phyloP scores from a whole-genome alignment of 768 basidiomycete genomes.

The Auriscalpium orientale region DNA sequence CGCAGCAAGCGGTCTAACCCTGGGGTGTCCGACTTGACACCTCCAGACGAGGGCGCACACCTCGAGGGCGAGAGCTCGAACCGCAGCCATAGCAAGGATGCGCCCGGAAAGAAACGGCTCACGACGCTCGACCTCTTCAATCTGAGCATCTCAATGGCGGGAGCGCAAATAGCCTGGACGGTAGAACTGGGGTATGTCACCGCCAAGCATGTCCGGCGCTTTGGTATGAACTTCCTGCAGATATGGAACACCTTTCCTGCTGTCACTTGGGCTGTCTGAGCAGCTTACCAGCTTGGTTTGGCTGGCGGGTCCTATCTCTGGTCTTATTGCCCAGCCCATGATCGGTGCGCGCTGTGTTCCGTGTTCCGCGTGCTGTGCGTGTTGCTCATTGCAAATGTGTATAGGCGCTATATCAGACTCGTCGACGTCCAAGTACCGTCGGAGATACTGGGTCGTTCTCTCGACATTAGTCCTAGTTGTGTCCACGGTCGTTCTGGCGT shows the following conservation, averaged over 20 bases:
- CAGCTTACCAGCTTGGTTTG: slow-evolving; percentile 91
- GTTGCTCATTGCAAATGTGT: too few relatives aligned
- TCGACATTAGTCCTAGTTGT: slow-evolving; percentile 76
- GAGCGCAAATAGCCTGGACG: slow-evolving; percentile 93
- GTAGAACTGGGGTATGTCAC: slow-evolving; percentile 79
- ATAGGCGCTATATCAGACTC: slow-evolving; percentile 97
- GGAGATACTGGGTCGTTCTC: slow-evolving; percentile 89
- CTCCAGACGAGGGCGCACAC: not conserved
- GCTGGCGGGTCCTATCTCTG: slow-evolving; percentile 92
- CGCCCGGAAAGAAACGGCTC: slow-evolving; percentile 25
- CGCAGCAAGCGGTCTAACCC: slow-evolving; percentile 19
- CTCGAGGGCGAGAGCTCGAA: not conserved
- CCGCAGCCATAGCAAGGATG: slow-evolving; percentile 13
- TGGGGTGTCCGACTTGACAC: slow-evolving; percentile 5
- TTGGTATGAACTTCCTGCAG: slow-evolving; percentile 32
- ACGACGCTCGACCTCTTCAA: slow-evolving; percentile 50
- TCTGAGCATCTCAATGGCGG: slow-evolving; percentile 87
- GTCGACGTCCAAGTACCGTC: slow-evolving; percentile 81
- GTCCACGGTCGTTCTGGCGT: slow-evolving; percentile 76
- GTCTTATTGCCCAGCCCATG: slow-evolving; percentile 92
- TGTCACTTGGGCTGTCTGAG: slow-evolving; percentile 75
- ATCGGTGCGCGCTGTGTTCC: slow-evolving; percentile 53
- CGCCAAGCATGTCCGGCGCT: not conserved
- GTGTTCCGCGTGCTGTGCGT: not conserved
- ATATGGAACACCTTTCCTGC: slow-evolving; percentile 92